Evolutionary conservation across 768 basidiomycete genomes (phyloP).

Genomic region (Leccinum disarticulatum): DNA sequence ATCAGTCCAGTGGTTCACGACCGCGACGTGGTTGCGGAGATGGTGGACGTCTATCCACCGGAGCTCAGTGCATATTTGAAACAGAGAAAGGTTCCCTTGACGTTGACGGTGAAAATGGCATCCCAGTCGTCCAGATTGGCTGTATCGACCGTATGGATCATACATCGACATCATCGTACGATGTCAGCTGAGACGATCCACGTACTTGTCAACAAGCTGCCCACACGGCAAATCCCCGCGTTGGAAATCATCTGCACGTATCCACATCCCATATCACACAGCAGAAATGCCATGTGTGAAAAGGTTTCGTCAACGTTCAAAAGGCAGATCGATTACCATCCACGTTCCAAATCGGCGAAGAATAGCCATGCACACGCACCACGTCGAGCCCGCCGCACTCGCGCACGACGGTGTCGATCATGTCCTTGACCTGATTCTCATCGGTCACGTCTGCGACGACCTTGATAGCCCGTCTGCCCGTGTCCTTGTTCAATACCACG

Average conservation of each 20-base stretch:
- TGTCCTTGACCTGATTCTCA: slow-evolving; percentile 11
- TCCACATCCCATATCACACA: neutral
- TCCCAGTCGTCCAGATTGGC: slow-evolving; percentile 21
- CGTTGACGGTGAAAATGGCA: slow-evolving; percentile 25
- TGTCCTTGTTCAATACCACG: neutral
- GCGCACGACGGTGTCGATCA: slow-evolving; percentile 9
- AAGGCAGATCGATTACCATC: neutral
- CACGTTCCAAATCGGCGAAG: neutral
- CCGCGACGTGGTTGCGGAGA: no score
- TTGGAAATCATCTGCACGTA: slow-evolving; percentile 15
- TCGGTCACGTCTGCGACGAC: slow-evolving; percentile 3
- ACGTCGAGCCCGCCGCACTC: slow-evolving; percentile 14
- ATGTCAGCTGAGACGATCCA: neutral
- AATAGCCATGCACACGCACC: slow-evolving; percentile 9
- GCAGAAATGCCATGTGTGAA: neutral
- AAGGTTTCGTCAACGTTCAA: neutral
- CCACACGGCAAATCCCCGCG: slow-evolving; percentile 10
- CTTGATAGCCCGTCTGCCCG: neutral
- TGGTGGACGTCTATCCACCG: no score
- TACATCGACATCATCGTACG: neutral
- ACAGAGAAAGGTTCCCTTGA: slow-evolving; percentile 24
- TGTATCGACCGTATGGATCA: neutral
- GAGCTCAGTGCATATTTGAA: slow-evolving; percentile 15
- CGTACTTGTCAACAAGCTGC: slow-evolving; percentile 9
- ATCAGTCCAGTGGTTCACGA: no score